Percentiles rank a stretch among this genome's conserved stretches.
Evolutionary conservation across 176 grass and related monocot species (phyloP).

Genomic region (Areca catechu): DNA sequence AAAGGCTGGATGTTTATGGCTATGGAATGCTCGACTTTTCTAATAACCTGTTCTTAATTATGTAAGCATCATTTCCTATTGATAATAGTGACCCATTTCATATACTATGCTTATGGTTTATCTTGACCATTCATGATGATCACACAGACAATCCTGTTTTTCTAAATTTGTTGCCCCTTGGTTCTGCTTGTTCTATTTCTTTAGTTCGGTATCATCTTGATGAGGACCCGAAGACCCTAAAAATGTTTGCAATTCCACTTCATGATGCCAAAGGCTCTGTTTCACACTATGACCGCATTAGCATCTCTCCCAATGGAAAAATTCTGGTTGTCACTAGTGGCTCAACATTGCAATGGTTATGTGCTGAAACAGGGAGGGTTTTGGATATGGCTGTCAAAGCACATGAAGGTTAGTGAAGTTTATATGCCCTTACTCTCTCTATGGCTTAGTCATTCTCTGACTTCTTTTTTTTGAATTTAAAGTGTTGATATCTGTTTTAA

Average conservation of each 20-base stretch:
- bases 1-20: too few relatives aligned
- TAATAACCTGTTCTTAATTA: too few relatives aligned
- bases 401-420: conserved; percentile 70
- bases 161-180: conserved; percentile 13
- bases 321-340: conserved; percentile 58
- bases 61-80: too few relatives aligned
- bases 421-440: background rate
- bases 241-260: conserved; percentile 64
- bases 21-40: too few relatives aligned
- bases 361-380: conserved; percentile 57
- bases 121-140: too few relatives aligned
- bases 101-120: too few relatives aligned
- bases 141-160: background rate
- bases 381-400: conserved; percentile 85
- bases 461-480: too few relatives aligned
- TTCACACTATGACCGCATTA: conserved; percentile 76
- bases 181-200: background rate
- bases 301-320: conserved; percentile 68
- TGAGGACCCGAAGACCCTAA: conserved; percentile 90
- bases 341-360: conserved; percentile 80
- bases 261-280: conserved; percentile 62
- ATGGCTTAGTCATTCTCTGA: too few relatives aligned
- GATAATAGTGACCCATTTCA: too few relatives aligned
- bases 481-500: too few relatives aligned
- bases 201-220: conserved; percentile 94